Evolutionary conservation across 768 basidiomycete species (phyloP).

Genomic region (Inosperma sp.): DNA sequence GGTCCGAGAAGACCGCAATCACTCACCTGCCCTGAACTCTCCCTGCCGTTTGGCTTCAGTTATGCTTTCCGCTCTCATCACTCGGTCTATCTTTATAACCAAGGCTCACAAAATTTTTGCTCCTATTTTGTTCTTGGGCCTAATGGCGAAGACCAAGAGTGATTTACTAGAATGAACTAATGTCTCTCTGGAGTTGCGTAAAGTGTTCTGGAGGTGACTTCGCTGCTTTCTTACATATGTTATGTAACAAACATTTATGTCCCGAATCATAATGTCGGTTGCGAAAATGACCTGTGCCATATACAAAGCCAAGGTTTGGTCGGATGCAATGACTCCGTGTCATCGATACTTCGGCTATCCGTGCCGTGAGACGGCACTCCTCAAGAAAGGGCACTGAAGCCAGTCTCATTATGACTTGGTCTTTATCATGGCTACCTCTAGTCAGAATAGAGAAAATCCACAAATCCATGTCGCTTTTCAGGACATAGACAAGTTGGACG

Average conservation of each 20-base stretch:
- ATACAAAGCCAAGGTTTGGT: too few relatives aligned
- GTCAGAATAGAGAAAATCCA: too few relatives aligned
- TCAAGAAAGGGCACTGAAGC: too few relatives aligned
- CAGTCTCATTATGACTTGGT: too few relatives aligned
- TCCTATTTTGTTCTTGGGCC: constrained; percentile 44
- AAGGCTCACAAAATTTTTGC: constrained; percentile 51
- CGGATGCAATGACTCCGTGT: too few relatives aligned
- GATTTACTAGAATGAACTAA: constrained; percentile 57
- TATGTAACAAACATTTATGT: not conserved
- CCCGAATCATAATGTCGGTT: constrained; percentile 7
- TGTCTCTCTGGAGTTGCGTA: constrained; percentile 43
- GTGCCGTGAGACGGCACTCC: too few relatives aligned
- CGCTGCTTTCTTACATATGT: constrained; percentile 52
- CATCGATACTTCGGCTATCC: too few relatives aligned
- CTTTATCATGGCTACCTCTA: too few relatives aligned
- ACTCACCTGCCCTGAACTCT: constrained; percentile 5
- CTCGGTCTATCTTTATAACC: constrained; percentile 55
- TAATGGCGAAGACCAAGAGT: constrained; percentile 81
- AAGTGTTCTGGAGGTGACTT: constrained; percentile 37
- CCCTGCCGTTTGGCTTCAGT: not conserved
- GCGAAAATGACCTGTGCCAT: too few relatives aligned
- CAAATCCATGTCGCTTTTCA: not conserved
- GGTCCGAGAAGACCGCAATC: not conserved
- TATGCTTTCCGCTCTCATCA: constrained; percentile 40
- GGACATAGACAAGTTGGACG: not conserved